phyloP scores from a whole-genome alignment of 441 rosid species.

The Gossypium armourianum region DNA sequence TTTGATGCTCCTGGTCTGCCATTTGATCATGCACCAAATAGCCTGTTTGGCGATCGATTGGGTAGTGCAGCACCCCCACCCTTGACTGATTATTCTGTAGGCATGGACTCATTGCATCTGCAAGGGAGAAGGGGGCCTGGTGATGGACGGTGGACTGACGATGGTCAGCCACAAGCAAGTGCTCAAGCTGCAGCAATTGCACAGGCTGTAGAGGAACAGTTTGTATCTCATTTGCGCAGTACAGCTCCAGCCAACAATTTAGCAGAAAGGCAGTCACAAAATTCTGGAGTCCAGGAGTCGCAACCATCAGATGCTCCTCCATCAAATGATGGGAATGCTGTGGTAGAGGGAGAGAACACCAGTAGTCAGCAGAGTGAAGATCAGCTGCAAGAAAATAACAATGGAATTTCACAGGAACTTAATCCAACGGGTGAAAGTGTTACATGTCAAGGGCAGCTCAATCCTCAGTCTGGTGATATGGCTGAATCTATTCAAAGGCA shows the following conservation, averaged over 20 bases:
- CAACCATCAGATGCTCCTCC: constrained; percentile 40
- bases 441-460: constrained; percentile 29
- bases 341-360: constrained; percentile 36
- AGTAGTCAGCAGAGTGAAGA: constrained; percentile 44
- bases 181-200: constrained; percentile 77
- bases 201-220: constrained; percentile 78
- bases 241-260: constrained; percentile 37
- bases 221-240: constrained; percentile 52
- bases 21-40: constrained; percentile 53
- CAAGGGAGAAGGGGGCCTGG: constrained; percentile 71
- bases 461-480: constrained; percentile 25
- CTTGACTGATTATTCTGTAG: constrained; percentile 67
- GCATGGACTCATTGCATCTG: constrained; percentile 60
- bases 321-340: constrained; percentile 37
- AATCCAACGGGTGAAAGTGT: constrained; percentile 31
- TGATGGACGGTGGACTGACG: constrained; percentile 93
- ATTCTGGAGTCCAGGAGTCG: constrained; percentile 48
- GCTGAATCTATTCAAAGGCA: constrained; percentile 28
- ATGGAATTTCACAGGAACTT: constrained; percentile 28
- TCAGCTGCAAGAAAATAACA: constrained; percentile 36
- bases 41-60: constrained; percentile 63
- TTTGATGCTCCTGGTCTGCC: constrained; percentile 87
- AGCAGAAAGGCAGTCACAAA: constrained; percentile 53
- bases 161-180: constrained; percentile 83
- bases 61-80: constrained; percentile 62